Evolutionary conservation across 2,329 filamentous ascomycete species (phyloP), one percentile per base, ranked within the genome.

Genomic region (Cercospora sp.): DNA sequence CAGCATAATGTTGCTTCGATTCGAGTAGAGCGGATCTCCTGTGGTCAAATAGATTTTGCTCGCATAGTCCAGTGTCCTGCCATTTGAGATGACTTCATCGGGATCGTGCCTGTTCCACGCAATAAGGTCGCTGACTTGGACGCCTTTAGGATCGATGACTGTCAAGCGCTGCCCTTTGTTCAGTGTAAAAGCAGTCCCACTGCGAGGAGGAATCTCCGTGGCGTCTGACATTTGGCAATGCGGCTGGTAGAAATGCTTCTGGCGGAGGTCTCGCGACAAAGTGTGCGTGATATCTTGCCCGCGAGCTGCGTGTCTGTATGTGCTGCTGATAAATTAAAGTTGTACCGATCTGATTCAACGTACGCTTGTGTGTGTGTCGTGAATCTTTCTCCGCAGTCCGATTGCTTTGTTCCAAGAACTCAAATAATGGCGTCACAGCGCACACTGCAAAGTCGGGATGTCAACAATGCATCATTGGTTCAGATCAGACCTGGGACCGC

Each of bases 21-120:
- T 73, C 18, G 67, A 70, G 64, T 73, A 74, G 5, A 73, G 53
- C 2, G 66, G 63, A 45, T 73, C 71, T 16, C 69, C 68, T 1
- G 68, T 73, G 33, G 65, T 71, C 6, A 73, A 65, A 60, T 68
- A 73, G 8, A 73, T 68, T 20, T 68, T 63, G 48, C 72, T 69
- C 5, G 72, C 71, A 31, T 73, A 73, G 66, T 73, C 72, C 48
- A 73, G 66, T 6, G 72, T 73, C 16, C 72, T 69, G 48, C 72
- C 72, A 36, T 72, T 73, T 5, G 69, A 71, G 40, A 73, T 69
- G 13, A 71, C 68, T 64, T 73, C 72, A 7, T 68, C 31, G 1
- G 65, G 40, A 45, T 73, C 72, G 18, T 68, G 57, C n/a, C 66
- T 62, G 40, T 71, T 73, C 58, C 67, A 73, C 36, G 71, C 72